Conservation (phyloP, 1,284 basidiomycete genomes). For the Coniferiporia weirii region DNA sequence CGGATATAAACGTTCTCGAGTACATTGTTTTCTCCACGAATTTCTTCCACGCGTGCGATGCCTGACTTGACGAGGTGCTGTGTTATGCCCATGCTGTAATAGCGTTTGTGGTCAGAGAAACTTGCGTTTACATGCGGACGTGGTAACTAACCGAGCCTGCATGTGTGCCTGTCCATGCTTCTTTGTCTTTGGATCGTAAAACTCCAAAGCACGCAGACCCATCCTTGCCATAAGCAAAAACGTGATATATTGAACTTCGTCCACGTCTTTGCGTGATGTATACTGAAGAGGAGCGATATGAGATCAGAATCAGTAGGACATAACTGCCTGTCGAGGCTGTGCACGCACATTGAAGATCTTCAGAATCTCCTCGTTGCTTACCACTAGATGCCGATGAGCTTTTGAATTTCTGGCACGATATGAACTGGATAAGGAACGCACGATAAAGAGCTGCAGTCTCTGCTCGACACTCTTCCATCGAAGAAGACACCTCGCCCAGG, state of each 20-base stretch:
- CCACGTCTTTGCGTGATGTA: slow-evolving; percentile 57
- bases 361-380: slow-evolving; percentile 57
- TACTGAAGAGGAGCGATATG: slow-evolving; percentile 40
- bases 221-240: slow-evolving; percentile 83
- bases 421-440: slow-evolving; percentile 30
- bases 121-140: background rate
- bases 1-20: slow-evolving; percentile 68
- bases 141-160: slow-evolving; percentile 63
- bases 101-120: background rate
- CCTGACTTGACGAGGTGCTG: slow-evolving; percentile 68
- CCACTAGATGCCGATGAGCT: slow-evolving; percentile 40
- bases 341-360: slow-evolving; percentile 62
- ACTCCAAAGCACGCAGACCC: slow-evolving; percentile 75
- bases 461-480: slow-evolving; percentile 84
- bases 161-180: slow-evolving; percentile 92
- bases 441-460: slow-evolving; percentile 77
- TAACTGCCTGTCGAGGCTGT: too few relatives aligned
- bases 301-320: too few relatives aligned
- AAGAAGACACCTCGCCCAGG: slow-evolving; percentile 78
- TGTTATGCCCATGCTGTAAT: slow-evolving; percentile 67
- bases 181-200: slow-evolving; percentile 71
- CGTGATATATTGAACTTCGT: slow-evolving; percentile 74
- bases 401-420: slow-evolving; percentile 59
- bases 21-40: slow-evolving; percentile 48
- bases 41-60: slow-evolving; percentile 65